phyloP scores from a whole-genome alignment of 1,284 basidiomycete genomes.

The Schizophyllum commune region DNA sequence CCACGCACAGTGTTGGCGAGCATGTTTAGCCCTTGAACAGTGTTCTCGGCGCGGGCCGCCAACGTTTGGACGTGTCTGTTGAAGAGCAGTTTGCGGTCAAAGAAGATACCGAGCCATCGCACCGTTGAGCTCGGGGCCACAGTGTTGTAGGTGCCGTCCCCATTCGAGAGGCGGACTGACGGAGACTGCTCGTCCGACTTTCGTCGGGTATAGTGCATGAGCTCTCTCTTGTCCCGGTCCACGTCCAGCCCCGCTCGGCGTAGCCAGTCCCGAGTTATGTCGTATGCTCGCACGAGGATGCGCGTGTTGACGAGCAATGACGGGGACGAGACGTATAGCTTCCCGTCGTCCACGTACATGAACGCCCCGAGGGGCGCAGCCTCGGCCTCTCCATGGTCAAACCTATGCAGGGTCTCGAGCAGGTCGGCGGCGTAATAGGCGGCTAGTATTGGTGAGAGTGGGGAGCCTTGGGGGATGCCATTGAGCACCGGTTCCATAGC shows the following conservation, averaged over 20 bases:
- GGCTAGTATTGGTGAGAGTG: conserved; percentile 18
- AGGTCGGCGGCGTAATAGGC: conserved; percentile 15
- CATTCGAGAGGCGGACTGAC: too few relatives aligned
- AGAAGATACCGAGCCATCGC: too few relatives aligned
- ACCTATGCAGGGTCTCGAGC: conserved; percentile 14
- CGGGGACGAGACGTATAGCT: conserved; percentile 10
- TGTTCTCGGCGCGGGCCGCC: too few relatives aligned
- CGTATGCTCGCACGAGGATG: conserved; percentile 10
- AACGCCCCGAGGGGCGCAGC: conserved; percentile 6
- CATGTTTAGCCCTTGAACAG: not conserved
- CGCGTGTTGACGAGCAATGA: conserved; percentile 12
- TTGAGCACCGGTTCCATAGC: conserved; percentile 16
- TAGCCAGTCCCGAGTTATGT: conserved; percentile 4
- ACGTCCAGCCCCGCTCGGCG: conserved; percentile 10
- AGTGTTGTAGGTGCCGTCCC: too few relatives aligned
- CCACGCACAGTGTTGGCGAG: conserved; percentile 26
- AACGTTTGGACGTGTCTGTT: too few relatives aligned
- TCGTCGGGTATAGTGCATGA: conserved; percentile 20
- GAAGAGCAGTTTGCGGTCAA: too few relatives aligned
- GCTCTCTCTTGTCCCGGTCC: conserved; percentile 16
- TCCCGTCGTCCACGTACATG: conserved; percentile 17
- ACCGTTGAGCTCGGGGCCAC: too few relatives aligned
- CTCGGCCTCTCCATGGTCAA: too few relatives aligned
- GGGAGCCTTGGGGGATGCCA: too few relatives aligned
- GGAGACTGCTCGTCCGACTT: too few relatives aligned